phyloP scores from a whole-genome alignment of 768 basidiomycete genomes.

The Boletus rubescentipes region DNA sequence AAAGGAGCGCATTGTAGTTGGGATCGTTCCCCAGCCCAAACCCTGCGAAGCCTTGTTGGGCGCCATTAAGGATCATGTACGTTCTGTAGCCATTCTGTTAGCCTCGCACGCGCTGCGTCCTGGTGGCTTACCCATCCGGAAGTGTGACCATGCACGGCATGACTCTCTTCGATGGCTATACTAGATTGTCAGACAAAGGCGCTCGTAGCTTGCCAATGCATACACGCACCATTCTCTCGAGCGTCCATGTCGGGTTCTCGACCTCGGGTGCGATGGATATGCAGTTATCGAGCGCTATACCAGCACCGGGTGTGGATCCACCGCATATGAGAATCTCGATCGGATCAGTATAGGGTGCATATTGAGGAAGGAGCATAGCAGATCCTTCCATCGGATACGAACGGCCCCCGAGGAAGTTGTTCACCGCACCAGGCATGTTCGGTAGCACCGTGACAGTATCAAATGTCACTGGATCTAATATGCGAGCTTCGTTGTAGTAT shows the following conservation, averaged over 20 bases:
- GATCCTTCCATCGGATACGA: slow-evolving; percentile 79
- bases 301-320: slow-evolving; percentile 62
- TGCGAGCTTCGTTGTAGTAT: slow-evolving; percentile 81
- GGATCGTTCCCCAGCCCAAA: slow-evolving; percentile 69
- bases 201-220: not conserved
- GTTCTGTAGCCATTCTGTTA: slow-evolving; percentile 49
- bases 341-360: slow-evolving; percentile 72
- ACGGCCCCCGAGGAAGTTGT: slow-evolving; percentile 68
- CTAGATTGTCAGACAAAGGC: not conserved
- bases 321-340: slow-evolving; percentile 72
- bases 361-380: slow-evolving; percentile 65
- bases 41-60: slow-evolving; percentile 65
- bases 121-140: slow-evolving; percentile 38
- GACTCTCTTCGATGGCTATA: slow-evolving; percentile 67
- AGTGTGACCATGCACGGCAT: slow-evolving; percentile 74
- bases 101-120: not conserved
- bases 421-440: slow-evolving; percentile 74
- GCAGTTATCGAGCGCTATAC: slow-evolving; percentile 63
- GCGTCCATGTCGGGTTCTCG: slow-evolving; percentile 57
- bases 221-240: slow-evolving; percentile 74
- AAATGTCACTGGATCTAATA: slow-evolving; percentile 67
- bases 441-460: slow-evolving; percentile 58
- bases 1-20: slow-evolving; percentile 63
- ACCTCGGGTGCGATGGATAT: slow-evolving; percentile 67
- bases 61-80: slow-evolving; percentile 75